Percentiles rank a stretch among this genome's conserved stretches.
Conservation (phyloP, 177 flowering plant species). For the Vitis hybrid region DNA sequence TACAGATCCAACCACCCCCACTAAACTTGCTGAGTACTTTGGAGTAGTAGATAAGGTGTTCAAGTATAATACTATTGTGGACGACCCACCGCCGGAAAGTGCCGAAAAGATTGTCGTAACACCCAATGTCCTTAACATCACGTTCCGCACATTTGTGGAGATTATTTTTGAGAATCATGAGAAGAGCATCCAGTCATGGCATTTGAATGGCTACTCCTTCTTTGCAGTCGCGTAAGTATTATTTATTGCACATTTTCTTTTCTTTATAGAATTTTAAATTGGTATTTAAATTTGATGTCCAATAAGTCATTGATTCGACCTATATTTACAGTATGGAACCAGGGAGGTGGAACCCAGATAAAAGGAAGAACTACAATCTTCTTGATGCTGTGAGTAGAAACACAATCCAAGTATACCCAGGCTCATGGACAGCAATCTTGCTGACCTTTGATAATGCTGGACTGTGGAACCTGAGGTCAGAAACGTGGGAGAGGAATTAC, state of each 20-base stretch:
- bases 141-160: constrained; percentile 40
- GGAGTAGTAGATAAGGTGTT: constrained; percentile 37
- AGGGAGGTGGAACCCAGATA: constrained; percentile 35
- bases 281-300: no score
- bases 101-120: not conserved
- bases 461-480: constrained; percentile 57
- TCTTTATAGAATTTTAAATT: no score
- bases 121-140: constrained; percentile 28
- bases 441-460: constrained; percentile 48
- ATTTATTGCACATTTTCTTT: no score
- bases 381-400: constrained; percentile 37
- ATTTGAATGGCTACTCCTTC: constrained; percentile 46
- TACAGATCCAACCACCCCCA: constrained; percentile 28
- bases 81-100: constrained; percentile 24
- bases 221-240: constrained; percentile 45
- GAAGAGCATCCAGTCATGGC: constrained; percentile 42
- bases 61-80: constrained; percentile 35
- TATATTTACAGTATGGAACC: constrained; percentile 22
- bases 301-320: no score
- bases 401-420: constrained; percentile 39
- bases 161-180: constrained; percentile 47
- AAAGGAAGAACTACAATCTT: constrained; percentile 38
- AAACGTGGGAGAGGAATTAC: constrained; percentile 34
- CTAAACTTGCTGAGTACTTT: constrained; percentile 47
- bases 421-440: constrained; percentile 40